Base-by-base conservation (phyloP, 805 yeast genomes). In the Candida awuae region DNA sequence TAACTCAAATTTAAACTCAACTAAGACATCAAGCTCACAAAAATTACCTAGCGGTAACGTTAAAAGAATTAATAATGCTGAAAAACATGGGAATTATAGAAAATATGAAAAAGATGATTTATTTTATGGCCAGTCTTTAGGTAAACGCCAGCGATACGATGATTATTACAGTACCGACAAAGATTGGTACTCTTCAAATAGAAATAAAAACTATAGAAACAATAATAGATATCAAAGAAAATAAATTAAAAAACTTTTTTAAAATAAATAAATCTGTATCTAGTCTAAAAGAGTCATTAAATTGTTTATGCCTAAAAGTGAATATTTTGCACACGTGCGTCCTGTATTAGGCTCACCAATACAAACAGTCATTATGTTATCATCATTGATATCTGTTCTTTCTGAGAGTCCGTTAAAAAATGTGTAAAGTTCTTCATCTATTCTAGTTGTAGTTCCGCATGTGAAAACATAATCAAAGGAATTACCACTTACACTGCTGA, bases 281-380 rank as follows among this genome's bases (percentile, higher is more conserved):
- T 36, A 48, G 2, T 58, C 47, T 22, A 82, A 61, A 26, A 82
- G 62, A 15, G 69, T 65, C 50, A 82, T 68, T 33, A 84, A 62
- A 49, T 81, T 85, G 51, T 82, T 83, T 45, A 78, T 70, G 49
- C 92, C 92, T 43, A 70, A 68, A 19, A 80, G 74, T 33, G 75
- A 76, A 41, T 71, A 79, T 21, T 65, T 71, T 1, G 92, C 90
- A 34, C 71, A 69, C 2, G 60, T 52, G 18, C 51, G 50, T 3
- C 49, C 35, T 7, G 42, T 38, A 13, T 47, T 49, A 15, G 29
- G 31, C 23, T 62, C 63, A 16, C 78, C 80, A 43, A 73, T 71
- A 6, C 82, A 80, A 29, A 83, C 75, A 1, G 84, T 75, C 44
- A 78, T 67, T 2, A 73, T 74, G 36, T 68, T 57, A 2, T 62